Base-by-base conservation (phyloP, 2,329 filamentous ascomycete genomes). In the Aspergillus nomiae region DNA sequence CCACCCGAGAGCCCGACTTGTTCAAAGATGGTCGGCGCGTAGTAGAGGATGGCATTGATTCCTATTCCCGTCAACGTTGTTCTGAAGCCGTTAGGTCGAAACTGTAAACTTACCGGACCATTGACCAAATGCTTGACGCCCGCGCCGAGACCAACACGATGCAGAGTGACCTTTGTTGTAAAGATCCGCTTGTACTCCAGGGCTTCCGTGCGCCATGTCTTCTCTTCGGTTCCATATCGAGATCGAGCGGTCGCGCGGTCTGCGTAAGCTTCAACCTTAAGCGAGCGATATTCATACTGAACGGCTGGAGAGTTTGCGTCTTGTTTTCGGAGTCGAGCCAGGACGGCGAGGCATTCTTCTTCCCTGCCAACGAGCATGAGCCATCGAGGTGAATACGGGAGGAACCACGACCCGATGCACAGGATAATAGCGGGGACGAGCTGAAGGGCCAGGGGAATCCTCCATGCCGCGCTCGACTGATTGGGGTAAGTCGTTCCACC, bases 11-110 rank as follows among this genome's bases (percentile, higher is more conserved):
- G 66, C 2, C 73, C 73, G 21, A 72, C 72, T 57, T 74, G 71
- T 48, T 70, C 65, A 57, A 74, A 74, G 5, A 74, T 63, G 30
- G 73, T 72, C 0, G 73, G 72, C 0, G 73, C 73, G 38, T 74
- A 74, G 59, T 74, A 74, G 58, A 74, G 24, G n/a, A 67, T 63
- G 2, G 63, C 65, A 28, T 30, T 30, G 9, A 30, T 30, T 9
- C 30, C 30, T 30, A 9, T 30, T 65, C 65, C 21, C 21, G 21
- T 24, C 21, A 24, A 24, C 21, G 21, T 24, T 24, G 21, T 24
- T 24, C 21, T 24, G 21, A 24, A 1, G 21, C 21, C 21, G 21
- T 24, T 24, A 24, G 21, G 21, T 24, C 21, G 21, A 24, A 24
- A 24, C 21, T 24, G 21, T 24, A 24, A 24, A 24, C 58, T 21